Base-by-base conservation (phyloP, 345 rosid species). In the Hypericum androsaemum region DNA sequence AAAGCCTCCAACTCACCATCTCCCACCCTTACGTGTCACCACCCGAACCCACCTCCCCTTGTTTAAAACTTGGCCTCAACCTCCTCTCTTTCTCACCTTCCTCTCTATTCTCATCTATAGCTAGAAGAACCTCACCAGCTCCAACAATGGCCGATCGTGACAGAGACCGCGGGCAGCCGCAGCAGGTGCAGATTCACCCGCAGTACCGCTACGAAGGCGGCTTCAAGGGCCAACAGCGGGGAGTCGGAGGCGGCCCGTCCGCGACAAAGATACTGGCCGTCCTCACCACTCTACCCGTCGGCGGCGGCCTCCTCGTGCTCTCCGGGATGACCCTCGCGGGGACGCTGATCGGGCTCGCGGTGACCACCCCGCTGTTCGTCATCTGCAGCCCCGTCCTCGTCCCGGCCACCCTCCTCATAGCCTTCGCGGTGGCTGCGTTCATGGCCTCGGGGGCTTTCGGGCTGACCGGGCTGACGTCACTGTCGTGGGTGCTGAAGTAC, bases 161-260 rank as follows among this genome's bases (percentile, higher is more conserved):
- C n/a, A n/a, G n/a, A n/a, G n/a, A n/a, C n/a, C n/a, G n/a, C n/a
- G n/a, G 49, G n/a, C 82, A 64, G 42, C 59, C 79, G 0, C 86
- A 72, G 63, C 86, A 78, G 67, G 59, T 89, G 53, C 80, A 75
- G 37, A 88, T 80, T 40, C 86, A 74, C 63, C 76, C 90, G 15
- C 71, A 70, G 61, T 77, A 16, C 50, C 50, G 69, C 38, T 74
- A 47, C 50, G 72, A 70, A 3, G 72, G 68, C 22, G 76, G 71
- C 12, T 37, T 14, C 52, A 51, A 76, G 70, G 53, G 70, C 37
- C 13, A 8, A 11, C 54, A 53, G 58, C 52, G 73, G 40, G 57
- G 12, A 22, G 55, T 52, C 10, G 69, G 54, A 13, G 57, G 53
- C 10, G 84, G 89, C 42, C 92, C 88, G 17, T 73, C 95, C 5